Evolutionary conservation across 1,284 basidiomycete genomes (phyloP).

Genomic region (Lignosus rhinocerotis): DNA sequence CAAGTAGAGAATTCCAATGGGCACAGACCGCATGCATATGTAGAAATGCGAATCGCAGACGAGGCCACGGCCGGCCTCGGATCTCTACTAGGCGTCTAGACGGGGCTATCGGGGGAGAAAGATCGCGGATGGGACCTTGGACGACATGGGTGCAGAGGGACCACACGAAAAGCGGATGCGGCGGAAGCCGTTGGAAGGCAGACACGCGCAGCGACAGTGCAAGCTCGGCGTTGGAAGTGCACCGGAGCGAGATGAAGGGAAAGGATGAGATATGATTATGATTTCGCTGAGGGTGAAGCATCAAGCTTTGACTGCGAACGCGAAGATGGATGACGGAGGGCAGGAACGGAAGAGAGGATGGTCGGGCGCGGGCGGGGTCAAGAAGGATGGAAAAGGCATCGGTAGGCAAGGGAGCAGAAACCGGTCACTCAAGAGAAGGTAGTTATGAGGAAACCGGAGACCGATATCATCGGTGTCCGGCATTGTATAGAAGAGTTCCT

Average conservation of each 20-base stretch:
- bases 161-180: background rate
- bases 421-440: conserved; percentile 8
- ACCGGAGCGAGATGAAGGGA: background rate
- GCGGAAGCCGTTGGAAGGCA: background rate
- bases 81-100: conserved; percentile 5
- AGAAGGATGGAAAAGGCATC: background rate
- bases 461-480: conserved; percentile 21
- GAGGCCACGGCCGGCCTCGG: conserved; percentile 15
- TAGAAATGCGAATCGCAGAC: conserved; percentile 1
- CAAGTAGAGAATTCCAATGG: too few species aligned
- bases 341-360: background rate
- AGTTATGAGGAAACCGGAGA: conserved; percentile 15
- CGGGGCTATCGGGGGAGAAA: background rate
- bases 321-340: background rate
- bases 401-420: background rate
- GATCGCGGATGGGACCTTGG: background rate
- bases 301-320: background rate
- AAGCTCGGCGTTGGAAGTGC: background rate
- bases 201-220: background rate
- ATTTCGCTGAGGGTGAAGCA: background rate
- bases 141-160: background rate
- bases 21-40: too few species aligned
- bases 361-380: background rate
- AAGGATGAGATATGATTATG: background rate
- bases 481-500: conserved; percentile 7